Base-by-base conservation (phyloP, 164 flowering plant species). In the Cinnamomum chago region DNA sequence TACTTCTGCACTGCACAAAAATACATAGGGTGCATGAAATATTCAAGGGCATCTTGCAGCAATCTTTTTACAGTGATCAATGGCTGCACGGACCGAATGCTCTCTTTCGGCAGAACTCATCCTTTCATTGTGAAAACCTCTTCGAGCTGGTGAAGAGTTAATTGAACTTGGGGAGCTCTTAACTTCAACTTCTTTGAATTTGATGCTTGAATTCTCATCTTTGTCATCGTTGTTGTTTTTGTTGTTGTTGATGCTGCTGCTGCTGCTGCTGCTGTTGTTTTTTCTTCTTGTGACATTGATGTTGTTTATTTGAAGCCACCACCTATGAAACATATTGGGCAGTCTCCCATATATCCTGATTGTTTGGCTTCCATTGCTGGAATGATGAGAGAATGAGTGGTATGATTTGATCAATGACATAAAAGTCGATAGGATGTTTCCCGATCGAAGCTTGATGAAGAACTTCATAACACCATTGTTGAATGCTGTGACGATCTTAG, bases 1-100 rank as follows among this genome's bases (percentile, higher is more conserved):
- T 30, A 30, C 5, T 30, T 30, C 35, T 30, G 35, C 35, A 30
- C 35, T 40, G 47, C 7, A 40, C 10, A 9, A 40, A 40, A 40
- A 9, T 9, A 40, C 47, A 40, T 5, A 40, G 9, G 2, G 47
- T 40, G 27, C 27, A 25, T 25, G 1, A 40, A 5, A 40, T 40
- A 40, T 40, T 40, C 47, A 40, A 7, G 47, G 47, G 47, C 11
- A 40, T 40, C 11, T 40, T 40, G 11, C 2, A 40, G 70, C 1
- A 84, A 81, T 50, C 66, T 78, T 2, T 69, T 84, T 84, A 64
- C 86, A 84, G 62, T 84, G 81, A 67, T 81, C 84, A 70, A 84
- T 84, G 60, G 86, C 86, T 15, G 79, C 83, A 27, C 78, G 81
- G 27, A 83, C 58, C 5, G 82, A 83, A 15, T 52, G 71, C 62